Evolutionary conservation across 2,329 filamentous ascomycete genomes (phyloP).

Genomic region (Aureobasidium sp.): DNA sequence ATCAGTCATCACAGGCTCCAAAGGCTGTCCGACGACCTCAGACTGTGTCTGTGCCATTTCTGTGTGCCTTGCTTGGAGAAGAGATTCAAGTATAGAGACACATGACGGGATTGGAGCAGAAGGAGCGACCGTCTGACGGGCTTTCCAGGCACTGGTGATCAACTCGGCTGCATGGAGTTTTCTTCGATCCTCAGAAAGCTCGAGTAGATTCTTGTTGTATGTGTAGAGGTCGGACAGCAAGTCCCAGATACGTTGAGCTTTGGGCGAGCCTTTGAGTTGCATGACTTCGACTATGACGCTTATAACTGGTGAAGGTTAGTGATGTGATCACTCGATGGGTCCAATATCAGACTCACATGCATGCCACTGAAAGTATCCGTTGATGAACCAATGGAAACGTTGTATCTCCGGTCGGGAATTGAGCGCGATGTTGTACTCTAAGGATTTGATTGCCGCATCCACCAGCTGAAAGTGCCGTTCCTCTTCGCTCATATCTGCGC

Average conservation of each 20-base stretch:
- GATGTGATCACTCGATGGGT: background rate
- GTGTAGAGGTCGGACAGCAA: background rate
- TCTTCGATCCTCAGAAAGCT: background rate
- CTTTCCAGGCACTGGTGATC: conserved; percentile 2
- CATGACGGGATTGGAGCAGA: background rate
- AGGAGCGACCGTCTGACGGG: background rate
- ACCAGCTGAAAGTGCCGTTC: conserved; percentile 7
- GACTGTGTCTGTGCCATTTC: background rate
- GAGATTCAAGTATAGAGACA: background rate
- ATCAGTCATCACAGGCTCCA: background rate
- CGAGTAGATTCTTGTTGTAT: background rate
- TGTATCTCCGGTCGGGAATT: conserved; percentile 1
- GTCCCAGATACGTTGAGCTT: conserved; percentile 1
- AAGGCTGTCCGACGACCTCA: background rate
- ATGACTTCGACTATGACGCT: conserved; percentile 14
- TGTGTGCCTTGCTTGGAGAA: background rate
- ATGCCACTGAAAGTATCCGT: conserved; percentile 16
- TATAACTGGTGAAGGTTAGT: background rate
- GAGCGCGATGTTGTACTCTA: conserved; percentile 14
- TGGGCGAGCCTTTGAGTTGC: background rate
- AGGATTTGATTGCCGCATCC: background rate
- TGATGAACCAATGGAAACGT: conserved; percentile 13
- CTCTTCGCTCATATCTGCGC: background rate
- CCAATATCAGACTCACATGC: conserved; percentile 2
- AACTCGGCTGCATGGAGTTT: conserved; percentile 3